These are phyloP conservation scores for Penicillium coprophilum DNA, from an alignment of 495 filamentous ascomycete genomes.

Conservation along the genomic window DNA sequence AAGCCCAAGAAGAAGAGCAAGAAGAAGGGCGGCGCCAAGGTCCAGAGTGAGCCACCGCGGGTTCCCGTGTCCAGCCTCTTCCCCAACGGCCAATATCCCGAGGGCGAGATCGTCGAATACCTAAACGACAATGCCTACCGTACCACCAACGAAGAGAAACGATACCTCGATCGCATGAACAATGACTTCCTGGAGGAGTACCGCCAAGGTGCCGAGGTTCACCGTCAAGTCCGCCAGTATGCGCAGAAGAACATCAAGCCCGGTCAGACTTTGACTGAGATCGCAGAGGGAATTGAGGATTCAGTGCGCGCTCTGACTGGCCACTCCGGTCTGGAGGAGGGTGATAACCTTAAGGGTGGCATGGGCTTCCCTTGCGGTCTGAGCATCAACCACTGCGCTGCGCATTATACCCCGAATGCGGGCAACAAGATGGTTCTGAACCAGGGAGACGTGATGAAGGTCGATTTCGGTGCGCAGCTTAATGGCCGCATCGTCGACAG, in stretches of 20 bases:
- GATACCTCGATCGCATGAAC: slow-evolving; percentile 79
- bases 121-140: slow-evolving; percentile 75
- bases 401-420: slow-evolving; percentile 90
- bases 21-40: slow-evolving; percentile 63
- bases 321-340: slow-evolving; percentile 75
- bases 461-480: slow-evolving; percentile 89
- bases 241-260: slow-evolving; percentile 80
- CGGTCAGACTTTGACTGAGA: slow-evolving; percentile 74
- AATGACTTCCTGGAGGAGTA: slow-evolving; percentile 84
- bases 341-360: slow-evolving; percentile 74
- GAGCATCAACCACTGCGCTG: slow-evolving; percentile 82
- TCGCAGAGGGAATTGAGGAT: slow-evolving; percentile 85
- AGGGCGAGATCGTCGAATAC: slow-evolving; percentile 78
- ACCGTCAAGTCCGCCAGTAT: slow-evolving; percentile 84
- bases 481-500: slow-evolving; percentile 91
- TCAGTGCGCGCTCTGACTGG: slow-evolving; percentile 75
- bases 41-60: slow-evolving; percentile 75
- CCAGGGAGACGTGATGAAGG: slow-evolving; percentile 86
- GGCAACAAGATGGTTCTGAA: slow-evolving; percentile 81
- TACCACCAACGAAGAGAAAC: slow-evolving; percentile 84
- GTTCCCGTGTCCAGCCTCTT: slow-evolving; percentile 75
- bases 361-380: slow-evolving; percentile 89
- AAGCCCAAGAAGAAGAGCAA: slow-evolving; percentile 75
- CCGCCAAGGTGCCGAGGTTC: slow-evolving; percentile 81
- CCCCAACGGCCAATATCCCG: slow-evolving; percentile 69